Conservation (phyloP, 108 stramenopile species). For the Skeletonema tropicum region DNA sequence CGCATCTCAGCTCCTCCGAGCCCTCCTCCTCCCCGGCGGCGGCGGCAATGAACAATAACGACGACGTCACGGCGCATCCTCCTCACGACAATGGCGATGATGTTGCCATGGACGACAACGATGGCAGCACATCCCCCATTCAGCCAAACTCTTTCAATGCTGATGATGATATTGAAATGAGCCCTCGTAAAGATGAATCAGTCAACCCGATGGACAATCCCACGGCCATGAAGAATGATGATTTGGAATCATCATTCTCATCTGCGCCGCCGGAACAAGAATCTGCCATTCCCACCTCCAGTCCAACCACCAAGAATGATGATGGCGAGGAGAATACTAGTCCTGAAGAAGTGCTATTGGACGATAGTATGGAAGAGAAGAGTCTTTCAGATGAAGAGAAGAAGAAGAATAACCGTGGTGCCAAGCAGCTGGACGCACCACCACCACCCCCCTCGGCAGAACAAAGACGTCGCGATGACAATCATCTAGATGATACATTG, state of each 20-base stretch:
- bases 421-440: not conserved
- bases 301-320: not conserved
- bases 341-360: not conserved
- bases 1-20: not conserved
- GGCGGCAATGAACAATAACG: not conserved
- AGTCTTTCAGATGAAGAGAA: not conserved
- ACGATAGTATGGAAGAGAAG: not conserved
- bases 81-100: not conserved
- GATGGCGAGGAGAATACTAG: not conserved
- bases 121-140: not conserved
- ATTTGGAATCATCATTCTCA: not conserved
- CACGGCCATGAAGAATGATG: not conserved
- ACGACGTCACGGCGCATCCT: not conserved
- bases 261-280: not conserved
- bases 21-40: not conserved
- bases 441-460: not conserved
- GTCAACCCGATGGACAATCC: not conserved
- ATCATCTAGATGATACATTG: constrained; percentile 1
- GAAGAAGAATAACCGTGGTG: not conserved
- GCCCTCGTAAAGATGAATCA: not conserved
- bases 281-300: not conserved
- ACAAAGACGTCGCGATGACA: constrained; percentile 1
- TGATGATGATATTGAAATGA: not conserved
- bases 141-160: not conserved
- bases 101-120: not conserved